Conservation (phyloP, 495 filamentous ascomycete species). For the Aspergillus coremiiformis region DNA sequence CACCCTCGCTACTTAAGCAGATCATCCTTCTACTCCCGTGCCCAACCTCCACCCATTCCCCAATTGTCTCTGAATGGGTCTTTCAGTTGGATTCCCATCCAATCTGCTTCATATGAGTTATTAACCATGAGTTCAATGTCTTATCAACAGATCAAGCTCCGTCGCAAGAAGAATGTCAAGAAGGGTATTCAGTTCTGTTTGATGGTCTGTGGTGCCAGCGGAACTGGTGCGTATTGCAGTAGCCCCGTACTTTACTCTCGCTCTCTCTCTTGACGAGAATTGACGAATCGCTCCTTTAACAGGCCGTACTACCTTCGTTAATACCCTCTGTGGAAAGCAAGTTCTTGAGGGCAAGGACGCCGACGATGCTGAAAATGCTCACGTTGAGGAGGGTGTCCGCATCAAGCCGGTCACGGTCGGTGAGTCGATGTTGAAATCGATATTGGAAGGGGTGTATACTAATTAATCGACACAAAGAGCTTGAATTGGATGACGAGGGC, state of each 20-base stretch:
- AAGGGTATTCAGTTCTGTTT: constrained; percentile 99
- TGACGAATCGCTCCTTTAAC: constrained; percentile 20
- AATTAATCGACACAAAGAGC: constrained; percentile 49
- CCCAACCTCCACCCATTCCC: constrained; percentile 13
- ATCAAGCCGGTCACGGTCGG: constrained; percentile 98
- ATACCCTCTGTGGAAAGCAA: constrained; percentile 93
- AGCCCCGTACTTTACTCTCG: not conserved
- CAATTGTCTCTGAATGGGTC: constrained; percentile 11
- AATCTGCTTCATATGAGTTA: constrained; percentile 9
- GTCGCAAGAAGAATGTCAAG: constrained; percentile 99
- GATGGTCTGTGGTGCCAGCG: constrained; percentile 99
- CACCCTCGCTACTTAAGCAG: constrained; percentile 23
- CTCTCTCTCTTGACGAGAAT: constrained; percentile 15
- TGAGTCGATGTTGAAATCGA: constrained; percentile 39
- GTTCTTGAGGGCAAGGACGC: constrained; percentile 83
- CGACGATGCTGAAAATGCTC: constrained; percentile 80
- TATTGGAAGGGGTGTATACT: not conserved
- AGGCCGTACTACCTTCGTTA: constrained; percentile 98
- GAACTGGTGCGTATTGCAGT: constrained; percentile 66
- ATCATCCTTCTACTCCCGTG: constrained; percentile 28
- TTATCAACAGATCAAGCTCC: constrained; percentile 73
- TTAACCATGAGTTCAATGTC: constrained; percentile 31
- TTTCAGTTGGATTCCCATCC: constrained; percentile 1
- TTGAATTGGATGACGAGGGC: constrained; percentile 96
- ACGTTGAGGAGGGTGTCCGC: constrained; percentile 91